Percentiles rank a stretch among this genome's conserved stretches.
These are phyloP conservation scores for Hibiscus tridactylites DNA, from an alignment of 345 rosid genomes.

Conservation along the genomic window DNA sequence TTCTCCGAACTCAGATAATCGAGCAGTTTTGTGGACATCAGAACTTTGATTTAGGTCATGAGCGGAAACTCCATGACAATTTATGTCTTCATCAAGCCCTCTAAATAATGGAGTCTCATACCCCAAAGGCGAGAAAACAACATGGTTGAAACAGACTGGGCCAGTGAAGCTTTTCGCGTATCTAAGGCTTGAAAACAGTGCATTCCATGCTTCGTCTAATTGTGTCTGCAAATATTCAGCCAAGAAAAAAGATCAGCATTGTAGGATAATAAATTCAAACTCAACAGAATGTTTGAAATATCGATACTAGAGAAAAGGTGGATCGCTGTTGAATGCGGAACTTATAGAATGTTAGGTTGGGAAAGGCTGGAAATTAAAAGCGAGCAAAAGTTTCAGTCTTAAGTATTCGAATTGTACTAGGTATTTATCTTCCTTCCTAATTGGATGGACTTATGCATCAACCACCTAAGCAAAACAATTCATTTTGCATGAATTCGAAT, in stretches of 20 bases:
- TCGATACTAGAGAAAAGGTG: neutral
- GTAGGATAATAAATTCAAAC: neutral
- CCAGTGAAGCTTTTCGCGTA: constrained; percentile 69
- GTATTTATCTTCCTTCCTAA: neutral
- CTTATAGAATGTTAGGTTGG: neutral
- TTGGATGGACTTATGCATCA: neutral
- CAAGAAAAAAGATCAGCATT: constrained; percentile 5
- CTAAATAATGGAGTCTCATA: constrained; percentile 73
- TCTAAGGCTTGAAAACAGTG: constrained; percentile 64
- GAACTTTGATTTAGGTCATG: constrained; percentile 55
- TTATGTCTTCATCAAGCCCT: constrained; percentile 49
- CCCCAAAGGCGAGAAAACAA: constrained; percentile 70
- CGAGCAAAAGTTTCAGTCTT: neutral
- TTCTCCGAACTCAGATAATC: constrained; percentile 90
- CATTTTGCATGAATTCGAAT: neutral
- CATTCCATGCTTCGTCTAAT: constrained; percentile 80
- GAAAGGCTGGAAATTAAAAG: neutral
- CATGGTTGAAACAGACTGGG: constrained; percentile 80
- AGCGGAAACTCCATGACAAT: constrained; percentile 59
- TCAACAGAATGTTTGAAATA: neutral
- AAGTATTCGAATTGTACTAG: neutral
- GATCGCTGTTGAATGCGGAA: neutral
- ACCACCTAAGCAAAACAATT: neutral
- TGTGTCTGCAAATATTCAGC: constrained; percentile 48
- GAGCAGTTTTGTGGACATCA: constrained; percentile 49